A percentile compares a stretch with the other conserved stretches of the same genome.
phyloP scores from a whole-genome alignment of 208 protist species.

The Trypanosoma lewisi region DNA sequence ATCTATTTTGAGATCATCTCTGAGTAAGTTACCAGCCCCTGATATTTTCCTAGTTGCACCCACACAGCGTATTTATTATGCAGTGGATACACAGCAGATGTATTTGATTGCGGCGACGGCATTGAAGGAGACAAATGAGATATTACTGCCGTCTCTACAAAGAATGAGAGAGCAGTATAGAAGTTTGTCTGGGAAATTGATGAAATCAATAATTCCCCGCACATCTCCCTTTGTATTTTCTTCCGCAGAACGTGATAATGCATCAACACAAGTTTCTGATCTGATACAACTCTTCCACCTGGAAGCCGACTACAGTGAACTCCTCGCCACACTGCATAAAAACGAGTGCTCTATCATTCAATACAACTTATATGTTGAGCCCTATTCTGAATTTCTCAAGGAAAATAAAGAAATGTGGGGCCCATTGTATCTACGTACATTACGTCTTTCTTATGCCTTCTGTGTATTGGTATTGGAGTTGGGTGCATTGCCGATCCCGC shows the following conservation, averaged over 20 bases:
- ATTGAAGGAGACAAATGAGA: slow-evolving; percentile 43
- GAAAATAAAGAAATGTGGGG: slow-evolving; percentile 53
- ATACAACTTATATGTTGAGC: slow-evolving; percentile 56
- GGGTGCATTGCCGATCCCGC: slow-evolving; percentile 47
- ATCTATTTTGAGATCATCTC: neutral
- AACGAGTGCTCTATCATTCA: slow-evolving; percentile 44
- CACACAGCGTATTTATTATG: slow-evolving; percentile 30
- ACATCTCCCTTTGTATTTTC: neutral
- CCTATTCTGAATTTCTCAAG: slow-evolving; percentile 51
- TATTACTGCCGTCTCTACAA: slow-evolving; percentile 34
- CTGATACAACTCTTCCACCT: slow-evolving; percentile 30
- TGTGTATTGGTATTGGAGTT: slow-evolving; percentile 54
- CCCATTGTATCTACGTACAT: slow-evolving; percentile 54
- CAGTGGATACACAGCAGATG: slow-evolving; percentile 66
- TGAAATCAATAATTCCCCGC: neutral
- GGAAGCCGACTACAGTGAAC: slow-evolving; percentile 33
- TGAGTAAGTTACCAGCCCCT: neutral
- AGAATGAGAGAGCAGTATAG: slow-evolving; percentile 31
- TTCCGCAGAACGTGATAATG: neutral
- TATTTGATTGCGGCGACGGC: slow-evolving; percentile 61
- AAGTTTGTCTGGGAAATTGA: neutral
- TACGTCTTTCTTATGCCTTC: slow-evolving; percentile 66
- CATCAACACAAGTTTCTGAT: slow-evolving; percentile 17
- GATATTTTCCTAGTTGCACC: slow-evolving; percentile 7
- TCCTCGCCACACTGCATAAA: slow-evolving; percentile 22